Conservation (phyloP, 1,284 basidiomycete species). For the Cryptococcus sp. region DNA sequence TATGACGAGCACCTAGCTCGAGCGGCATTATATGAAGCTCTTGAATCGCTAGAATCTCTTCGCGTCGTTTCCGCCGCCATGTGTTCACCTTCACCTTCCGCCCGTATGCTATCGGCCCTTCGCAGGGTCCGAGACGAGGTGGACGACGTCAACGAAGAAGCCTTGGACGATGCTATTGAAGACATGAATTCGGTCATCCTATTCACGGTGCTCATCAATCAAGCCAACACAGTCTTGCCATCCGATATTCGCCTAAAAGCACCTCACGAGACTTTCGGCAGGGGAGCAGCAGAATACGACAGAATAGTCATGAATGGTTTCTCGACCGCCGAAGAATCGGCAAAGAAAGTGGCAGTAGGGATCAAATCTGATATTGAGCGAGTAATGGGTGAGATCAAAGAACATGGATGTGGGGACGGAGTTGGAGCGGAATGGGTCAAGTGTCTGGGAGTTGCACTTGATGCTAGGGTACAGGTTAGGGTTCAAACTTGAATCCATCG, state of each 20-base stretch:
- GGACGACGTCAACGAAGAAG: slow-evolving; percentile 38
- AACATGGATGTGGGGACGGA: slow-evolving; percentile 5
- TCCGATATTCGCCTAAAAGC: slow-evolving; percentile 20
- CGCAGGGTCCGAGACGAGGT: slow-evolving; percentile 43
- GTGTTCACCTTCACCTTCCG: slow-evolving; percentile 19
- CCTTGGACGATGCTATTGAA: slow-evolving; percentile 48
- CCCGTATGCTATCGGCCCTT: slow-evolving; percentile 19
- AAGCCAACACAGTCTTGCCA: slow-evolving; percentile 33
- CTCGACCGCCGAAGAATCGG: slow-evolving; percentile 46
- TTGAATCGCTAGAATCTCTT: slow-evolving; percentile 46
- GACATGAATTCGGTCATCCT: slow-evolving; percentile 46
- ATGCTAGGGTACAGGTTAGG: slow-evolving; percentile 39
- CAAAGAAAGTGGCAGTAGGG: slow-evolving; percentile 37
- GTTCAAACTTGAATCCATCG: slow-evolving; percentile 17
- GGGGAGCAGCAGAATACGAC: slow-evolving; percentile 43
- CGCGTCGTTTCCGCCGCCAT: slow-evolving; percentile 38
- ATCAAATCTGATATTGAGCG: slow-evolving; percentile 45
- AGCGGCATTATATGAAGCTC: slow-evolving; percentile 47
- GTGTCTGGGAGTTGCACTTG: slow-evolving; percentile 37
- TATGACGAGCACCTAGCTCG: slow-evolving; percentile 44
- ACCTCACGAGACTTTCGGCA: slow-evolving; percentile 43
- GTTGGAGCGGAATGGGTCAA: slow-evolving; percentile 38
- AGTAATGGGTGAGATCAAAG: slow-evolving; percentile 18
- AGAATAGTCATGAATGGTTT: slow-evolving; percentile 44
- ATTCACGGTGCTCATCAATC: slow-evolving; percentile 37